Evolutionary conservation across 257 asterid species (phyloP), one percentile per base, ranked within the genome.

Genomic region (Solanum phureja): DNA sequence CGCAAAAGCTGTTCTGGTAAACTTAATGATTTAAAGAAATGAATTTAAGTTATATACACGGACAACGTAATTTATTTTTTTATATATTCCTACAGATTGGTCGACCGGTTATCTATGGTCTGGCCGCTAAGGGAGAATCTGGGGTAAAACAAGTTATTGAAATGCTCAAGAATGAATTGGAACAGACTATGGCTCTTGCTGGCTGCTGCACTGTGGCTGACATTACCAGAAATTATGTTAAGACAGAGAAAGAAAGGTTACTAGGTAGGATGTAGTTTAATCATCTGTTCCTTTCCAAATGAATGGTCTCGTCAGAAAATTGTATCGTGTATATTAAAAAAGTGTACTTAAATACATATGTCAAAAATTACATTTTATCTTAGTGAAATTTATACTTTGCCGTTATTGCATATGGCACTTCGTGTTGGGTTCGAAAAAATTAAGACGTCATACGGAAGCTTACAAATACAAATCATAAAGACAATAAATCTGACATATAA

Each of bases 1-100:
- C 9, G 98, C 96, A 72, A 91, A 88, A 87, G 95, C 93, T 40
- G 94, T 93, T 77, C 46, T 94, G 94, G 96, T 93, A 90, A 86
- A 44, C 42, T 56, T 8, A 40, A 71, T 76, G 40, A 46, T 64
- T 7, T 64, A 46, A 4, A n/a, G 69, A 69, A n/a, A 34, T 18
- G 19, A 18, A 42, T 24, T 10, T 7, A 29, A 74, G 62, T 85
- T 33, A 9, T 34, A 5, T 37, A 12, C 9, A 10, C 24, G 9
- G 31, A n/a, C 5, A 14, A 19, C 0, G 19, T 4, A 24, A 42
- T 7, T 37, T 2, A 1, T 11, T 81, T 60, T 60, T 8, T 3
- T 60, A 52, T 60, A 21, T 34, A 34, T 16, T 73, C 88, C 49
- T 19, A 27, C 82, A 92, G 98, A 91, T 94, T 73, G 96, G 94